Percentiles rank a stretch among this genome's conserved stretches.
Conservation (phyloP, 805 yeast genomes). For the Isabelozyma gotoi region DNA sequence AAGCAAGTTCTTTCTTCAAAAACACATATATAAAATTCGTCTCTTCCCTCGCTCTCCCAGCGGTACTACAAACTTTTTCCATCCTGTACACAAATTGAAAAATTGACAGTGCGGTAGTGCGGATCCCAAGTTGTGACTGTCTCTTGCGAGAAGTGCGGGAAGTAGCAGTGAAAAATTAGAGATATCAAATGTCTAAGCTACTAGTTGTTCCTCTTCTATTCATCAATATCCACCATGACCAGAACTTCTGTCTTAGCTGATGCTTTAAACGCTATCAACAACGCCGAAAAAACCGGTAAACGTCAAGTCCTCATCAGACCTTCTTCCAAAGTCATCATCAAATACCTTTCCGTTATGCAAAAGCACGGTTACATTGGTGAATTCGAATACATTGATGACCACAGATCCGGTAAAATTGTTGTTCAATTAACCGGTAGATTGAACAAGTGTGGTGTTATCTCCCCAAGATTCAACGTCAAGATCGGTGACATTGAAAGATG, state of each 20-base stretch:
- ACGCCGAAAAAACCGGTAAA: slow-evolving; percentile 99
- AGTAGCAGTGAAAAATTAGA: background rate
- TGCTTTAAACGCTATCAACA: slow-evolving; percentile 97
- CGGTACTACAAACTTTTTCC: background rate
- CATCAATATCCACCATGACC: slow-evolving; percentile 62
- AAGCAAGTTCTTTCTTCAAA: background rate
- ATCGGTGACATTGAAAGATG: slow-evolving; percentile 95
- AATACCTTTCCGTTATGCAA: slow-evolving; percentile 95
- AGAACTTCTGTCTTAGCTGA: slow-evolving; percentile 98
- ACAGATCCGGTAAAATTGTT: slow-evolving; percentile 97
- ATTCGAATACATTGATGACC: slow-evolving; percentile 97
- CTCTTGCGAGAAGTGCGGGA: background rate
- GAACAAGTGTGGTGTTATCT: slow-evolving; percentile 98
- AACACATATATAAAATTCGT: background rate
- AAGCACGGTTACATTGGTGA: slow-evolving; percentile 99
- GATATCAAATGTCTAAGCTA: slow-evolving; percentile 4
- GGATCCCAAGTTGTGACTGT: background rate
- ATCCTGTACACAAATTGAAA: background rate
- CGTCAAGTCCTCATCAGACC: slow-evolving; percentile 98
- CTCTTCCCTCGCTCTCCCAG: background rate
- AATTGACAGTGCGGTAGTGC: background rate
- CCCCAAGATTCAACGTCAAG: slow-evolving; percentile 98
- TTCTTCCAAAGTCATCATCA: slow-evolving; percentile 96
- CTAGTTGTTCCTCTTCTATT: background rate
- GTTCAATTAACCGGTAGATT: slow-evolving; percentile 96